Evolutionary conservation across 352 stramenopile species (phyloP), one percentile per base, ranked within the genome.

Genomic region (Detonula confervacea): DNA sequence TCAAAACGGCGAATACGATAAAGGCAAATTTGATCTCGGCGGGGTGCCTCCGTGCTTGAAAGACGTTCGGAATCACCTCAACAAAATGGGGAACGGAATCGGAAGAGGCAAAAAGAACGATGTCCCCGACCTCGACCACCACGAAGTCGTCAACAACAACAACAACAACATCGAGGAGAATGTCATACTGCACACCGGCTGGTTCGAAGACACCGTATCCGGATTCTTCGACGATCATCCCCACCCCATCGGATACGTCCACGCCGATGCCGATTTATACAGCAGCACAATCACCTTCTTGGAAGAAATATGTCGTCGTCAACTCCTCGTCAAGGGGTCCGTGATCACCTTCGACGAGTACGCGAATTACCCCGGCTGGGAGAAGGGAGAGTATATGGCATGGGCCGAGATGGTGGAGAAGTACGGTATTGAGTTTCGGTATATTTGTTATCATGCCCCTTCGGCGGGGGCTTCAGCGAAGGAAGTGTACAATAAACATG

Each of bases 261-360:
- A 82, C 56, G 73, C 73, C 29, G 73, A 82, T 37, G 73, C 73
- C 11, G 73, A 82, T 47, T 56, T 82, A 6, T 82, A 82, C 65
- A 25, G 39, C 16, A 74, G 55, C 4, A 82, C 73, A 8, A 27
- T 62, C 11, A 73, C 65, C 12, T 70, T 82, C 33, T 37, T 82
- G 52, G 25, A 24, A 25, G 9, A 35, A 0, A 22, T 82, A 7
- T 78, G 64, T 49, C 11, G 39, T 22, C 39, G 42, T 2, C 59
- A 65, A 24, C 68, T 71, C 27, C 30, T 82, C 7, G 18, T 24
- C 4, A 64, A 46, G 39, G 73, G 73, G 20, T 64, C 61, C 37
- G 42, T 77, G 0, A 44, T 82, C 2, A 46, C 73, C 33, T 82
- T 82, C 63, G 73, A 82, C 39, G 73, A 82, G 35, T 82, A 56